phyloP scores from a whole-genome alignment of 1,139 yeast genomes.

The Arxiozyma slooffiae region DNA sequence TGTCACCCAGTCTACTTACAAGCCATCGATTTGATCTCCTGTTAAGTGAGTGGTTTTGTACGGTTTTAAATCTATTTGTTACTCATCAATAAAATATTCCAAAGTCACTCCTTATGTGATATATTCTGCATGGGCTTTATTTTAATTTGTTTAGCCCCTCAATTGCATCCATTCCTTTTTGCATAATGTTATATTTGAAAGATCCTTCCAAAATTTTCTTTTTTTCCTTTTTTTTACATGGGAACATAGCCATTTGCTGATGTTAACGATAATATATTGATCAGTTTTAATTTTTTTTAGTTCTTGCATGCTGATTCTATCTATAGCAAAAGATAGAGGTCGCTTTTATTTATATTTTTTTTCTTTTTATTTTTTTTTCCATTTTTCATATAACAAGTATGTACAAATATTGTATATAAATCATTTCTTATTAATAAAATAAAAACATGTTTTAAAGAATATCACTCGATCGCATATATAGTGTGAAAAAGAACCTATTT shows the following conservation, averaged over 20 bases:
- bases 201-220: too few relatives aligned
- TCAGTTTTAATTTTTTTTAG: background rate
- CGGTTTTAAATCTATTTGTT: background rate
- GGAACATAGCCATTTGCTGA: background rate
- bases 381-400: too few relatives aligned
- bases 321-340: too few relatives aligned
- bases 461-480: background rate
- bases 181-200: background rate
- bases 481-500: background rate
- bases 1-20: too few relatives aligned
- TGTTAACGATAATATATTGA: background rate
- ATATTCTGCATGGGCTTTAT: background rate
- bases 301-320: background rate
- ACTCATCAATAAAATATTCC: background rate
- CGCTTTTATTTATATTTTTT: background rate
- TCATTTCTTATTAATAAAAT: too few relatives aligned
- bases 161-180: background rate
- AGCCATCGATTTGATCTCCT: background rate
- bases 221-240: too few relatives aligned
- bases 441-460: background rate
- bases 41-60: background rate
- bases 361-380: too few relatives aligned
- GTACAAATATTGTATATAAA: too few relatives aligned
- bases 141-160: background rate
- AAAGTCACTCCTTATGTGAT: background rate